phyloP scores from a whole-genome alignment of 176 grass and related monocot species.

The Hordeum marinum region DNA sequence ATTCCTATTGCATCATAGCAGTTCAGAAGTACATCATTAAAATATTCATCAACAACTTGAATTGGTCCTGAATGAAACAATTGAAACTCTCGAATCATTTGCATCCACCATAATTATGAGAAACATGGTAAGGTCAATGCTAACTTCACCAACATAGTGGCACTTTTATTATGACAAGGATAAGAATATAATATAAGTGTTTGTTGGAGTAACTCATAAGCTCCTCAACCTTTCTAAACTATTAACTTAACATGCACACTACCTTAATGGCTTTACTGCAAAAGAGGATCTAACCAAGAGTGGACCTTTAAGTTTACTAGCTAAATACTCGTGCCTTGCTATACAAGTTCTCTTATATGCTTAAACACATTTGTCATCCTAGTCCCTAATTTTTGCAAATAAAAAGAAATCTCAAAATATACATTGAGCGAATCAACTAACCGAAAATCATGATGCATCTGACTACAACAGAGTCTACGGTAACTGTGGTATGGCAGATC shows the following conservation, averaged over 20 bases:
- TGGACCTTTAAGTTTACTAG: too few relatives aligned
- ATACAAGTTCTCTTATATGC: too few relatives aligned
- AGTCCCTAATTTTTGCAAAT: neutral
- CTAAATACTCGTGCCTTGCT: too few relatives aligned
- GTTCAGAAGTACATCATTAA: slow-evolving; percentile 78
- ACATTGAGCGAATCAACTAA: neutral
- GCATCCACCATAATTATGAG: neutral
- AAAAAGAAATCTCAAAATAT: neutral
- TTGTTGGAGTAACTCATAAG: neutral
- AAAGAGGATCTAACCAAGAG: too few relatives aligned
- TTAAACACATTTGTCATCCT: too few relatives aligned
- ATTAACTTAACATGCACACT: neutral
- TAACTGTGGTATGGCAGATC: neutral
- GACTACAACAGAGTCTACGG: neutral
- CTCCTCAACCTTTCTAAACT: neutral
- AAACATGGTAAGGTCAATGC: neutral
- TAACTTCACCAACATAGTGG: neutral
- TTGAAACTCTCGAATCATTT: neutral
- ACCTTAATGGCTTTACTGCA: too few relatives aligned
- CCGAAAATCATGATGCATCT: neutral
- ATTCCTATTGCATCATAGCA: slow-evolving; percentile 93
- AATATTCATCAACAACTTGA: slow-evolving; percentile 97
- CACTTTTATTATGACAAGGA: slow-evolving; percentile 7
- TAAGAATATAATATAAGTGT: neutral
- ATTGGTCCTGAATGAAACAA: slow-evolving; percentile 71